Percentiles rank a stretch among this genome's conserved stretches.
Conservation (phyloP, 169 alveolate species). For the Cryptosporidium canis region DNA sequence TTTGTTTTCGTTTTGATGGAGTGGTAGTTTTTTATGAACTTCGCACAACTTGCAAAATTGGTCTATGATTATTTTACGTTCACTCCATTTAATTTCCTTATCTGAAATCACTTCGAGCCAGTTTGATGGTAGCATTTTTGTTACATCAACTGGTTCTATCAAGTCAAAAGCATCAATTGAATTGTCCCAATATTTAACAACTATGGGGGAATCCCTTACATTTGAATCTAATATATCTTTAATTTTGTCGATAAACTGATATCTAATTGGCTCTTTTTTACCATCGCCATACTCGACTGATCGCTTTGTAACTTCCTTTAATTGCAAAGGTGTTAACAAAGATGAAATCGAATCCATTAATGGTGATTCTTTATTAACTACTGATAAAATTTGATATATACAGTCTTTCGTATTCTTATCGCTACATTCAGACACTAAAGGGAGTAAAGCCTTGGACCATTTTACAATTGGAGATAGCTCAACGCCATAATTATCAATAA, state of each 20-base stretch:
- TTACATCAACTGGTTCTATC: constrained; percentile 60
- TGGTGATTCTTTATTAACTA: neutral
- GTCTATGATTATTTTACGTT: constrained; percentile 34
- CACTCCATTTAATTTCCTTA: constrained; percentile 66
- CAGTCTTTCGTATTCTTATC: constrained; percentile 25
- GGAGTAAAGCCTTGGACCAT: neutral
- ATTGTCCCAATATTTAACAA: neutral
- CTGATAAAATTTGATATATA: constrained; percentile 10
- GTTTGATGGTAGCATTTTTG: constrained; percentile 31
- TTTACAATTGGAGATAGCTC: constrained; percentile 31
- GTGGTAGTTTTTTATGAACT: constrained; percentile 20
- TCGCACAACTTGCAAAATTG: constrained; percentile 37
- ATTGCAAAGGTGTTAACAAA: constrained; percentile 28
- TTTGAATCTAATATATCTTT: neutral
- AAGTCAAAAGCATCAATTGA: constrained; percentile 7
- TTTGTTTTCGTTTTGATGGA: constrained; percentile 12
- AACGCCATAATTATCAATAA: constrained; percentile 49
- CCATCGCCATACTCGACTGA: neutral
- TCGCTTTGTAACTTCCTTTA: constrained; percentile 35
- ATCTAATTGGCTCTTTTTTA: constrained; percentile 10
- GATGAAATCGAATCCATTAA: neutral
- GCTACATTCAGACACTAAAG: constrained; percentile 23
- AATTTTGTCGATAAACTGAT: neutral
- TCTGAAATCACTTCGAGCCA: constrained; percentile 43
- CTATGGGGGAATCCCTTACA: neutral